Evolutionary conservation across 2,329 filamentous ascomycete genomes (phyloP), one percentile per base, ranked within the genome.

Genomic region (Ophiostoma himal-ulmi): DNA sequence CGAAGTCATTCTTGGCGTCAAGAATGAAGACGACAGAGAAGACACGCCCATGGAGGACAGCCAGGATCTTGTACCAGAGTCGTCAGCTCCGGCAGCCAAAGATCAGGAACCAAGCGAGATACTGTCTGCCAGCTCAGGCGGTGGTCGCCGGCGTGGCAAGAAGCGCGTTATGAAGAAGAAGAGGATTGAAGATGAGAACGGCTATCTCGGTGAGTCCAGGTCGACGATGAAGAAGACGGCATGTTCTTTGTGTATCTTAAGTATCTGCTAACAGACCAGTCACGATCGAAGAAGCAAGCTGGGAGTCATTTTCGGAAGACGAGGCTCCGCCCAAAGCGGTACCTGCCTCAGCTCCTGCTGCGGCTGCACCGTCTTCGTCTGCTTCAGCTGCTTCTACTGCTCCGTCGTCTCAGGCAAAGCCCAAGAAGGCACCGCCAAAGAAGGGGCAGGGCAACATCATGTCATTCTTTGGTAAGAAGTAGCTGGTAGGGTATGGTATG

Each of bases 271-370:
- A 69, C 39, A 37, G 7, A 13, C 44, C 75, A 95, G 94, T 97
- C 41, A 97, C 93, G 1, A 90, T 90, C 74, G 91, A 96, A 79
- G 93, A 96, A 77, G 81, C 86, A 0, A 90, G 85, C 0, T 97
- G 94, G 94, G 94, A 97, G 78, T 94, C 91, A 0, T 97, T 96
- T 81, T 96, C 93, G 0, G 94, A 97, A 78, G 93, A 96, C 73
- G 93, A 97, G 74, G 86, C 89, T 41, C 79, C 82, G 76, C 76
- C 82, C 7, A 89, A 88, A 72, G 73, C 79, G 69, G 74, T 80
- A 71, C 73, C 80, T 76, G 64, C 39, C 1, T 22, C 39, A 5
- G 39, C 39, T 14, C 13, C 65, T 10, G n/a, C 62, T 3, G 6
- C 52, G 5, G 8, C 52, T 26, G 52, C 52, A 11, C 10, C 68